Evolutionary conservation across 2,329 filamentous ascomycete species (phyloP).

Genomic region (Paramyrothecium sp.): DNA sequence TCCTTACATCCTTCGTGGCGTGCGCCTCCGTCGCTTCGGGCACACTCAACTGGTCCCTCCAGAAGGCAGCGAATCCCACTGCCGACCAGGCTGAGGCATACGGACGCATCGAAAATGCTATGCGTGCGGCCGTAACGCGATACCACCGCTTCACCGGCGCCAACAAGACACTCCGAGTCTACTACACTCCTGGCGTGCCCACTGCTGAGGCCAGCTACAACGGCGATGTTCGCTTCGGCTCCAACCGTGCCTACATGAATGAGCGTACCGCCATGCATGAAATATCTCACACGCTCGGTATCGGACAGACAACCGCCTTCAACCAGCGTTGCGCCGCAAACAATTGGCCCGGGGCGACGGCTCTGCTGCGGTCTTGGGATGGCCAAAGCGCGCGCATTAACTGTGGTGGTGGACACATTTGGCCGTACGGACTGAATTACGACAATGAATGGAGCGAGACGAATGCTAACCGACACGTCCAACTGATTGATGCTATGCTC

Average conservation of each 20-base stretch:
- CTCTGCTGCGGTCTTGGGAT: slow-evolving; percentile 40
- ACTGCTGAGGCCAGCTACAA: slow-evolving; percentile 46
- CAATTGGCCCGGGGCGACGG: slow-evolving; percentile 38
- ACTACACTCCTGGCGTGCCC: slow-evolving; percentile 40
- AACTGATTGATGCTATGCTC: slow-evolving; percentile 43
- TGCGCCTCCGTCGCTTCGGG: slow-evolving; percentile 31
- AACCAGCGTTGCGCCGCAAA: slow-evolving; percentile 33
- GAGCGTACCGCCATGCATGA: slow-evolving; percentile 48
- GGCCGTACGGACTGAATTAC: slow-evolving; percentile 41
- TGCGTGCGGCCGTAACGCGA: slow-evolving; percentile 37
- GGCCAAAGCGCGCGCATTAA: slow-evolving; percentile 33
- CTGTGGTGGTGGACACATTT: slow-evolving; percentile 37
- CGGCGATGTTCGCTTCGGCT: slow-evolving; percentile 45
- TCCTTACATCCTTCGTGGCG: slow-evolving; percentile 21
- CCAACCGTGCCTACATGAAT: slow-evolving; percentile 44
- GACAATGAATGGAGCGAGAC: slow-evolving; percentile 44
- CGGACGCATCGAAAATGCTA: slow-evolving; percentile 38
- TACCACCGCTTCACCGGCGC: slow-evolving; percentile 33
- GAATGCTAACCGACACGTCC: slow-evolving; percentile 40
- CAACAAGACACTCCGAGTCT: slow-evolving; percentile 35
- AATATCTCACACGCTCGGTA: slow-evolving; percentile 44
- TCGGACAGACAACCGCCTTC: slow-evolving; percentile 43
- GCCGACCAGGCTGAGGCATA: slow-evolving; percentile 43
- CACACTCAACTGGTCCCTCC: slow-evolving; percentile 35
- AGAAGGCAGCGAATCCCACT: slow-evolving; percentile 36